A percentile compares a stretch with the other conserved stretches of the same genome.
Conservation (phyloP, 164 flowering plant genomes). For the Pachysandra terminalis region DNA sequence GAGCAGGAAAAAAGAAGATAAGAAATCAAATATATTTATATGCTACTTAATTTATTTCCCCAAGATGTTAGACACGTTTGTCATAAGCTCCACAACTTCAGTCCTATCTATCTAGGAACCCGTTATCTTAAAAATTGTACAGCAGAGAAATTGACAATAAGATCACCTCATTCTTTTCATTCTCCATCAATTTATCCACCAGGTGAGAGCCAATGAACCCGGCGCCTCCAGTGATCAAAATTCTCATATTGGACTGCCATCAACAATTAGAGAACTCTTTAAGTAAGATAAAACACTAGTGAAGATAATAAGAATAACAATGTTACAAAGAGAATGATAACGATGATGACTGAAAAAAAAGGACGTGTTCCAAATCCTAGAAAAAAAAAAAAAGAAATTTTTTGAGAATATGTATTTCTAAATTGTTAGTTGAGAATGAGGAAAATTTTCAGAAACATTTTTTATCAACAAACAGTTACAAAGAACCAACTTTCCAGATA, state of each 20-base stretch:
- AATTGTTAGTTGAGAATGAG: no score
- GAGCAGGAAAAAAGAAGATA: background rate
- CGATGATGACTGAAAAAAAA: no score
- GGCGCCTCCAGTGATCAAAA: constrained; percentile 65
- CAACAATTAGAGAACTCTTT: background rate
- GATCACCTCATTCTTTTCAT: constrained; percentile 62
- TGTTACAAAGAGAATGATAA: background rate
- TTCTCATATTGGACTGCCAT: constrained; percentile 60
- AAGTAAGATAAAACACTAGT: no score
- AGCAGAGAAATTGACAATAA: background rate
- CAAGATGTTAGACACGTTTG: background rate
- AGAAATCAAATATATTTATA: background rate
- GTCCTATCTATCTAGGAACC: background rate
- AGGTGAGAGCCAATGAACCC: constrained; percentile 74
- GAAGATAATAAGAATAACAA: background rate
- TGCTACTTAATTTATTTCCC: background rate
- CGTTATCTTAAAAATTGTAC: background rate
- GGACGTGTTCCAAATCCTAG: no score
- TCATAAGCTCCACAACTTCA: background rate
- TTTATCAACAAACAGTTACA: no score
- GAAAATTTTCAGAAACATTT: no score
- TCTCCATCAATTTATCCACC: constrained; percentile 61
- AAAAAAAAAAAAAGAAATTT: no score
- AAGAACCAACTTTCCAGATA: no score
- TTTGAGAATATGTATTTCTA: no score